Evolutionary conservation across 345 rosid genomes (phyloP).

Genomic region (Kandelia obovata): DNA sequence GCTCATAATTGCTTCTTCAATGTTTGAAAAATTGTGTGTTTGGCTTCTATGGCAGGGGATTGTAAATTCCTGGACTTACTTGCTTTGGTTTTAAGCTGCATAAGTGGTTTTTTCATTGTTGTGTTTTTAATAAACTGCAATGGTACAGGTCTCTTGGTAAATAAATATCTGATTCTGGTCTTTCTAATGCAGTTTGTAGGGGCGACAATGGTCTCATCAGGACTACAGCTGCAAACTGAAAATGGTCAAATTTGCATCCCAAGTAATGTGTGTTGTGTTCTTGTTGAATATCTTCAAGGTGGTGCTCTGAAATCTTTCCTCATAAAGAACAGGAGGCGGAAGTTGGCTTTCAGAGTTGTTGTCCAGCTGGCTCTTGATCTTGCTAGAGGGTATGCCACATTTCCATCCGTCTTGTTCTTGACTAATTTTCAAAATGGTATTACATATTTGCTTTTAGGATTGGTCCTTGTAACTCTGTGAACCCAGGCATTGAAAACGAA

Average conservation of each 20-base stretch:
- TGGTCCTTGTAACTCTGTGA: neutral
- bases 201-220: slow-evolving; percentile 82
- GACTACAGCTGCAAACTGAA: slow-evolving; percentile 59
- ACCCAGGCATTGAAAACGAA: slow-evolving; percentile 1
- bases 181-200: slow-evolving; percentile 62
- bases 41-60: neutral
- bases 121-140: neutral
- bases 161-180: slow-evolving; percentile 7
- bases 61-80: too few species aligned
- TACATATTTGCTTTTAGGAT: neutral
- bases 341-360: slow-evolving; percentile 75
- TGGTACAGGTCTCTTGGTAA: neutral
- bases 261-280: slow-evolving; percentile 70
- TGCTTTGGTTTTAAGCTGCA: neutral
- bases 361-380: slow-evolving; percentile 80
- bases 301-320: slow-evolving; percentile 72
- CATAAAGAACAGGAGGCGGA: slow-evolving; percentile 76
- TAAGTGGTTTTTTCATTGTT: neutral
- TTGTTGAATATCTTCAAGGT: slow-evolving; percentile 77
- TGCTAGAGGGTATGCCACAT: slow-evolving; percentile 61
- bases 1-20: neutral
- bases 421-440: neutral
- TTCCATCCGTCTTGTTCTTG: neutral
- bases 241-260: slow-evolving; percentile 73
- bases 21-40: neutral